Base-by-base conservation (phyloP, 1,284 basidiomycete genomes). In the Sanghuangporus baumii region DNA sequence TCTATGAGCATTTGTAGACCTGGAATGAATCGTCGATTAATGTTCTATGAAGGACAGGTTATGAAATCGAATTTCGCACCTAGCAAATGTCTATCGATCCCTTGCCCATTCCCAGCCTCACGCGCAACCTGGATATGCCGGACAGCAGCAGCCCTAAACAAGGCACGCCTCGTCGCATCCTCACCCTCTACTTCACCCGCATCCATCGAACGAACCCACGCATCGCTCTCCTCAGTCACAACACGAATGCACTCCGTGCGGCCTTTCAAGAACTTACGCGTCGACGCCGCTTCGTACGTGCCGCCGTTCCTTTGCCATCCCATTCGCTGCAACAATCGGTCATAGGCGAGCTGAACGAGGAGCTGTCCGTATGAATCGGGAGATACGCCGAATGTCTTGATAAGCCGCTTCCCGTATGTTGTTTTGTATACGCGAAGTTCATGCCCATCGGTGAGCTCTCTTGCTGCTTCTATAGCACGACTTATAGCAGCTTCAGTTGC, bases 351-450 rank as follows among this genome's bases (percentile, higher is more conserved):
- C 74, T 96, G 94, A 63, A 96, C 81, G 67, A 91, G 76, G 84
- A 96, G 88, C 77, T 96, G 94, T 36, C 89, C 86, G 93, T 93
- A 96, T n/a, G 89, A 90, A 71, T 96, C 94, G 1, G 94, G 94
- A 20, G 89, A 90, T 26, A 91, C 85, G 55, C 89, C 87, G 71
- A 91, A 93, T 58, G 80, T 76, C 79, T 96, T 96, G 78, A 96
- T 91, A n/a, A 85, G 85, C 40, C 82, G 83, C 75, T 96, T 96
- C 23, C 94, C 94, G 70, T 96, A 96, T 3, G 78, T 73, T 12
- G 92, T 94, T 61, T 83, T 79, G 65, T 85, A 73, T 72, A 88
- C 86, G 34, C 79, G 75, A 65, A 96, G 77, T 57, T 81, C 80
- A 71, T 95, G 93, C 26, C 82, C 80, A 43, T 82, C 78, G 60